Evolutionary conservation across 495 filamentous ascomycete genomes (phyloP).

Genomic region (Penicillium roqueforti): DNA sequence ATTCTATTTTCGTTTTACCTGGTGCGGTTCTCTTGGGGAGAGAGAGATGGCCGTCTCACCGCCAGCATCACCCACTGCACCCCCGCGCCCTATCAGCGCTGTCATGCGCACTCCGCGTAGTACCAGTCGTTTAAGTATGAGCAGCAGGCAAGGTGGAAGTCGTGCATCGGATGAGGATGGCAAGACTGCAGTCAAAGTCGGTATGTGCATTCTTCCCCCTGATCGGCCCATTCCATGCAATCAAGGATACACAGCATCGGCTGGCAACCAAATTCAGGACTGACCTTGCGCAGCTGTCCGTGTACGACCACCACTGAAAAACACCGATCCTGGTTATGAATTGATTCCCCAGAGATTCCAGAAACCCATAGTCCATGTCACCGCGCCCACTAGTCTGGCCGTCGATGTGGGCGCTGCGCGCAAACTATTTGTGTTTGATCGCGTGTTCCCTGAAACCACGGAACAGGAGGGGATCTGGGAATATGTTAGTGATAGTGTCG

Average conservation of each 20-base stretch:
- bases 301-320: conserved; percentile 81
- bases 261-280: conserved; percentile 1
- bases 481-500: conserved; percentile 85
- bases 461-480: conserved; percentile 92
- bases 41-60: conserved; percentile 52
- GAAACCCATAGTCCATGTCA: conserved; percentile 85
- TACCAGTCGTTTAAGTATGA: conserved; percentile 85
- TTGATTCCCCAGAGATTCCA: conserved; percentile 95
- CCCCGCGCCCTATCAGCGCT: conserved; percentile 77
- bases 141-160: conserved; percentile 75
- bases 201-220: conserved; percentile 54
- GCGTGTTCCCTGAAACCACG: conserved; percentile 82
- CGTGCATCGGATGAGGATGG: conserved; percentile 90
- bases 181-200: conserved; percentile 98
- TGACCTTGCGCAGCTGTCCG: conserved; percentile 67
- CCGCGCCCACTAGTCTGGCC: conserved; percentile 74
- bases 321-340: conserved; percentile 86
- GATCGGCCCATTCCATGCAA: conserved; percentile 9
- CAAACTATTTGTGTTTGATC: conserved; percentile 94
- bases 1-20: conserved; percentile 17
- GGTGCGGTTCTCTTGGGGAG: conserved; percentile 24
- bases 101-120: conserved; percentile 78
- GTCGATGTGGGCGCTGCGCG: conserved; percentile 88
- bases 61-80: conserved; percentile 54
- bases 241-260: background rate